A percentile compares a stretch with the other conserved stretches of the same genome.
Conservation (phyloP, 345 rosid genomes). For the Cardiospermum halicacabum region DNA sequence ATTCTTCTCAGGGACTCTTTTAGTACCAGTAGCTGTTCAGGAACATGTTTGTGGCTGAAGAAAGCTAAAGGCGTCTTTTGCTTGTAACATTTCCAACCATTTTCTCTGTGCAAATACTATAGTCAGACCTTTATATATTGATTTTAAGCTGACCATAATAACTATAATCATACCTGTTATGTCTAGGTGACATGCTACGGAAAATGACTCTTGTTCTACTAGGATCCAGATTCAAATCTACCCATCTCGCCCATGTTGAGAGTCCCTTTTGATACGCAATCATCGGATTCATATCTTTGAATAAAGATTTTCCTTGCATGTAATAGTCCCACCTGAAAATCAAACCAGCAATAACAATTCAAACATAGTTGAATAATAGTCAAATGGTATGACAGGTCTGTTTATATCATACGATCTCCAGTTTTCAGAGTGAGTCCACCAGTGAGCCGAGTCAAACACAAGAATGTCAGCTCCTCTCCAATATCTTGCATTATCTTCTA, state of each 20-base stretch:
- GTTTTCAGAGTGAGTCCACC: constrained; percentile 96
- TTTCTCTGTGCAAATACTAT: constrained; percentile 41
- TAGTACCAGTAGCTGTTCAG: constrained; percentile 56
- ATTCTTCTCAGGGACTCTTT: constrained; percentile 61
- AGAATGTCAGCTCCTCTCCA: constrained; percentile 85
- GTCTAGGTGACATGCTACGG: constrained; percentile 68
- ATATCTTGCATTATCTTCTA: constrained; percentile 86
- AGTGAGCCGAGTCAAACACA: constrained; percentile 93
- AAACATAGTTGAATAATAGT: neutral
- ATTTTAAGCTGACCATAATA: neutral
- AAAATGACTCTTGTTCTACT: constrained; percentile 50
- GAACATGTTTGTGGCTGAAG: constrained; percentile 58
- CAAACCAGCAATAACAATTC: neutral
- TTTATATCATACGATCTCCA: constrained; percentile 51
- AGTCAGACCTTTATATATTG: neutral
- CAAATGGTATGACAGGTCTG: neutral
- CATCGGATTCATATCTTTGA: constrained; percentile 57
- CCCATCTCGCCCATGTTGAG: constrained; percentile 73
- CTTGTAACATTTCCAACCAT: constrained; percentile 85
- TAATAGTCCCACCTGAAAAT: constrained; percentile 63
- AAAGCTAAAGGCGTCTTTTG: constrained; percentile 61
- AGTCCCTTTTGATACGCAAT: constrained; percentile 64
- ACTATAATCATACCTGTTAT: constrained; percentile 43
- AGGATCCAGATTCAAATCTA: constrained; percentile 58
- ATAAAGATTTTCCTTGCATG: constrained; percentile 49